Percentiles rank a stretch among this genome's conserved stretches.
Evolutionary conservation across 1,284 basidiomycete genomes (phyloP).

Genomic region (Melampsora abietis-canadensis): DNA sequence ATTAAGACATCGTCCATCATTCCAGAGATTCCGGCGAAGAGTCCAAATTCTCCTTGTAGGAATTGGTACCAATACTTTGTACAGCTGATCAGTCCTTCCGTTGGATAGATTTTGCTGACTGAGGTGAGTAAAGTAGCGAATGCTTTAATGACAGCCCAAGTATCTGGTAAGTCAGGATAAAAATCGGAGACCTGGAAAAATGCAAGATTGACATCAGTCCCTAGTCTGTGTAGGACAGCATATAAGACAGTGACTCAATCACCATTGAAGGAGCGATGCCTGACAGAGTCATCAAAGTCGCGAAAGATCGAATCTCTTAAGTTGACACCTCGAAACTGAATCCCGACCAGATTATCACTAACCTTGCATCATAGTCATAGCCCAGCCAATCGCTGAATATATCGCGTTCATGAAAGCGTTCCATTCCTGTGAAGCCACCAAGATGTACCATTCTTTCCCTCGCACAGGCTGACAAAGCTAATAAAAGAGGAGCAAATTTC

Average conservation of each 20-base stretch:
- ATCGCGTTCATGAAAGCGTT: conserved; percentile 40
- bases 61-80: conserved; percentile 34
- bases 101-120: conserved; percentile 29
- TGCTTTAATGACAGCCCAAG: conserved; percentile 27
- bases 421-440: conserved; percentile 40
- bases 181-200: conserved; percentile 29
- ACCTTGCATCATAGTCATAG: conserved; percentile 43
- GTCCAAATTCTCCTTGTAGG: conserved; percentile 31
- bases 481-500: neutral
- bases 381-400: conserved; percentile 31
- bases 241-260: neutral
- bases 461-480: conserved; percentile 35
- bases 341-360: neutral
- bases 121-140: conserved; percentile 18
- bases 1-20: conserved; percentile 35
- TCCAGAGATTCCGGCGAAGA: conserved; percentile 24
- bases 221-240: too few species aligned
- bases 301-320: too few species aligned
- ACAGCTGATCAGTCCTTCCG: conserved; percentile 31
- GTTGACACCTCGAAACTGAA: too few species aligned
- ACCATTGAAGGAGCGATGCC: conserved; percentile 40
- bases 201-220: too few species aligned
- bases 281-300: neutral
- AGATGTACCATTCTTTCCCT: conserved; percentile 41
- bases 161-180: conserved; percentile 31